Base-by-base conservation (phyloP, 148 eudicot genomes). In the Oxyria digyna region DNA sequence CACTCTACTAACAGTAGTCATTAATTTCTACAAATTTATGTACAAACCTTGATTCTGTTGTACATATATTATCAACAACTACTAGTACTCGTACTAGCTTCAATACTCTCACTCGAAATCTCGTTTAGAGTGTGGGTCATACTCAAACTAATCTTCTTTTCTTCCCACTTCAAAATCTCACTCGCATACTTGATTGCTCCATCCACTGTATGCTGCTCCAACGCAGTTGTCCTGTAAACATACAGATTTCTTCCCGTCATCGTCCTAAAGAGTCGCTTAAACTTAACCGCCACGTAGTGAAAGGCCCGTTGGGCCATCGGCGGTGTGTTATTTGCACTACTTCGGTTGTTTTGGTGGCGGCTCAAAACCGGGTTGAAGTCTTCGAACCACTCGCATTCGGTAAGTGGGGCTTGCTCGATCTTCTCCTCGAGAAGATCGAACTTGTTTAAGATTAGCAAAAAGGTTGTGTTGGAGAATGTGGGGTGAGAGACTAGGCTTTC, bases 111-210 rank as follows among this genome's bases (percentile, higher is more conserved):
- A n/a, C 75, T 73, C 18, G 96, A 89, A 29, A 59, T 29, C 65
- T 59, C 65, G 9, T 59, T 59, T 29, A 59, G 35, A 27, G 37
- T 74, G 3, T 87, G 86, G 29, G 62, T 78, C 5, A 55, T 8
- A 67, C 78, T 69, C 67, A 69, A 27, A 18, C 11, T 72, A 17
- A 69, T 64, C 46, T 73, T 87, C 74, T 89, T 87, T 7, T 81
- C 79, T 14, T 81, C 87, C 98, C 96, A 93, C 76, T 68, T 87
- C 23, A 90, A 45, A 57, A 93, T 79, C 80, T 93, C 96, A 50
- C 74, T 78, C 1, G 82, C 85, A 67, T 83, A 93, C 52, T 62
- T 87, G 71, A 93, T 75, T 32, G 84, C 86, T 27, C 55, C 74
- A 48, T 85, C 88, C 12, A 93, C 95, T n/a, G 81, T 79, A 63